Conservation (phyloP, 495 filamentous ascomycete species). For the Hypoxylon subgilvum region DNA sequence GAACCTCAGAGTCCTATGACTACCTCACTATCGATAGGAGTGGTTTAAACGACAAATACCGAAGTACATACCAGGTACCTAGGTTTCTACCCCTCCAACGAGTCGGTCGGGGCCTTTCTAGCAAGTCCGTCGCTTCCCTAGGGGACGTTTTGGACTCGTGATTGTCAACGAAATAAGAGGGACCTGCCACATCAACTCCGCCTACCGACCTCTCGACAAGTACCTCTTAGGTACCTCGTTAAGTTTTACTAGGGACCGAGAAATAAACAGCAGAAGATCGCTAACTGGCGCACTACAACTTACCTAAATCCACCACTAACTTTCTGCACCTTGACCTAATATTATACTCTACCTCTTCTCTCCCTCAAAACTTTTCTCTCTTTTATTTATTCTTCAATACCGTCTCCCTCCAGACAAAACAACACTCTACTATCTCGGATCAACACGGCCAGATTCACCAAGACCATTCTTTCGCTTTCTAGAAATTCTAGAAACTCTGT, state of each 20-base stretch:
- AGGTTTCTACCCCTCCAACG: constrained; percentile 4
- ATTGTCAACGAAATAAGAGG: constrained; percentile 46
- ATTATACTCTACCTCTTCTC: constrained; percentile 16
- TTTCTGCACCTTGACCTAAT: constrained; percentile 20
- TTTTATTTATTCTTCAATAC: constrained; percentile 8
- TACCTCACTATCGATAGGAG: too few relatives aligned
- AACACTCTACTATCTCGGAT: constrained; percentile 29
- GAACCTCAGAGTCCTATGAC: too few relatives aligned
- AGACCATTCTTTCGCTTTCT: constrained; percentile 11
- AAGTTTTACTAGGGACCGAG: constrained; percentile 32
- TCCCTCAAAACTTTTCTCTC: constrained; percentile 14
- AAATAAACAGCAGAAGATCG: constrained; percentile 15
- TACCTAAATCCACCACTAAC: constrained; percentile 14
- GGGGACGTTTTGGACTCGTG: constrained; percentile 30
- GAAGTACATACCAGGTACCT: too few relatives aligned
- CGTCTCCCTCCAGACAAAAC: constrained; percentile 28
- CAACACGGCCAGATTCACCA: constrained; percentile 6
- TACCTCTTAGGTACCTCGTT: too few relatives aligned
- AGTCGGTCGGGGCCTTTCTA: constrained; percentile 3
- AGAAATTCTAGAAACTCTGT: too few relatives aligned
- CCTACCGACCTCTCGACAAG: too few relatives aligned
- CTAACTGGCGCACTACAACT: constrained; percentile 33
- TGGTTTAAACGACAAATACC: too few relatives aligned
- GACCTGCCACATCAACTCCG: constrained; percentile 39
- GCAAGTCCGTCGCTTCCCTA: constrained; percentile 17